Evolutionary conservation across 768 basidiomycete genomes (phyloP).

Genomic region (Albatrellus ellisii): DNA sequence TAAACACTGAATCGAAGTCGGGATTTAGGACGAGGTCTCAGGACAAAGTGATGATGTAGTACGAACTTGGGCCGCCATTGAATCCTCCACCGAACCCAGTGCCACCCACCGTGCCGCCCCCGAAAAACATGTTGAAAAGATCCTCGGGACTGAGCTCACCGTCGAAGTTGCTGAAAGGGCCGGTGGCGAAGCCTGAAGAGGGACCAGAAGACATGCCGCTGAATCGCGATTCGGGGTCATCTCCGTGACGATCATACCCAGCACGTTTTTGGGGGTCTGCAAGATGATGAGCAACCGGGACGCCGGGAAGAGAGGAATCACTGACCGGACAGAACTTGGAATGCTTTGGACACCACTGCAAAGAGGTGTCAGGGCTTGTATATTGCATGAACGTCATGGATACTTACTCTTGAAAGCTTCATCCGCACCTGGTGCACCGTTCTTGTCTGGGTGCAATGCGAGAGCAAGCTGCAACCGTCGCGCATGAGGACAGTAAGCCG

Average conservation of each 20-base stretch:
- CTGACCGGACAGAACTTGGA: conserved; percentile 80
- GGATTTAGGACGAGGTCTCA: conserved; percentile 9
- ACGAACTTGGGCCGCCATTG: conserved; percentile 13
- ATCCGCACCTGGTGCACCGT: conserved; percentile 95
- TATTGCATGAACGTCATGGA: conserved; percentile 7
- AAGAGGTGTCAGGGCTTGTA: conserved; percentile 4
- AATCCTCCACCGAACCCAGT: conserved; percentile 42
- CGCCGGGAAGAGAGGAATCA: conserved; percentile 4
- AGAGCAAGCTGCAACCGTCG: conserved; percentile 53
- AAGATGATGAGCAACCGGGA: not conserved
- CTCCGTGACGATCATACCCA: conserved; percentile 71
- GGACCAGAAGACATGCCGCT: conserved; percentile 42
- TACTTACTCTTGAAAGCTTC: conserved; percentile 92
- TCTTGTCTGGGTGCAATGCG: conserved; percentile 85
- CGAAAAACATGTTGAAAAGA: conserved; percentile 98
- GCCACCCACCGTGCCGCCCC: conserved; percentile 41
- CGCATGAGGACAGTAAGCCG: not conserved
- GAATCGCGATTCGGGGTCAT: conserved; percentile 78
- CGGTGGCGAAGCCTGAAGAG: conserved; percentile 34
- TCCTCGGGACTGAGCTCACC: conserved; percentile 92
- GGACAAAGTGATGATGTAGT: conserved; percentile 5
- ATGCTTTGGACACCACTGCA: conserved; percentile 94
- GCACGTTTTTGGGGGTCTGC: conserved; percentile 81
- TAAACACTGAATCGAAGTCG: conserved; percentile 41
- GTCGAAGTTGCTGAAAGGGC: conserved; percentile 47